These are phyloP conservation scores for Deuterostichococcus epilithicus DNA, from an alignment of 139 green algal species.

Conservation along the genomic window DNA sequence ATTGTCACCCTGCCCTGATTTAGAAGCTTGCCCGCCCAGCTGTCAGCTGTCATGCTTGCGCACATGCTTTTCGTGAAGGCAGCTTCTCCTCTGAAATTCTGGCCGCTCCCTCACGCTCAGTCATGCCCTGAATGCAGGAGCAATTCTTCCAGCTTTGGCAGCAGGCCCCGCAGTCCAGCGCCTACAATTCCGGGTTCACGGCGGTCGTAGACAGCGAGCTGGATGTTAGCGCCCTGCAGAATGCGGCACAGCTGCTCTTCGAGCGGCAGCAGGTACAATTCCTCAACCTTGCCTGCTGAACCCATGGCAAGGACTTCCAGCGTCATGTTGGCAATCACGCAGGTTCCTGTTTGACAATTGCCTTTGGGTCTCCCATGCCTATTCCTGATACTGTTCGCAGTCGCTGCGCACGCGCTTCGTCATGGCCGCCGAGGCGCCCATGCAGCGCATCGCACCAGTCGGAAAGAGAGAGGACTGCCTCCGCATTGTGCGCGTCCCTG, in stretches of 20 bases:
- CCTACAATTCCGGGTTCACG: background rate
- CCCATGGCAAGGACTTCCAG: background rate
- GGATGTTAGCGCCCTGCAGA: background rate
- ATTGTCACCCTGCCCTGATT: background rate
- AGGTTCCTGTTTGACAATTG: background rate
- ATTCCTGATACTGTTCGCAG: too few relatives aligned
- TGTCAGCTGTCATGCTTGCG: too few relatives aligned
- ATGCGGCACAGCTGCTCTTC: background rate
- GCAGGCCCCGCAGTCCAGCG: background rate
- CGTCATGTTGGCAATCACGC: background rate
- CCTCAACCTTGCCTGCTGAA: background rate
- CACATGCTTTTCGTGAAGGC: background rate
- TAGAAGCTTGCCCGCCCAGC: too few relatives aligned
- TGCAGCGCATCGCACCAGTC: background rate
- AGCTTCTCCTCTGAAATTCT: background rate
- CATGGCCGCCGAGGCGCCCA: too few relatives aligned
- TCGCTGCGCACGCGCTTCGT: background rate
- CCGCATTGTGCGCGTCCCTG: too few relatives aligned
- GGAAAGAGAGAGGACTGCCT: background rate
- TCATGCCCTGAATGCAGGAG: background rate
- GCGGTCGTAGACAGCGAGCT: background rate
- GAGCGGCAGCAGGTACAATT: constrained; percentile 2
- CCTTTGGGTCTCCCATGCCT: too few relatives aligned
- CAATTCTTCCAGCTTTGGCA: constrained; percentile 5
- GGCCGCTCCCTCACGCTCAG: background rate